Evolutionary conservation across 2,329 filamentous ascomycete species (phyloP).

Genomic region (Dactylella cylindrospora): DNA sequence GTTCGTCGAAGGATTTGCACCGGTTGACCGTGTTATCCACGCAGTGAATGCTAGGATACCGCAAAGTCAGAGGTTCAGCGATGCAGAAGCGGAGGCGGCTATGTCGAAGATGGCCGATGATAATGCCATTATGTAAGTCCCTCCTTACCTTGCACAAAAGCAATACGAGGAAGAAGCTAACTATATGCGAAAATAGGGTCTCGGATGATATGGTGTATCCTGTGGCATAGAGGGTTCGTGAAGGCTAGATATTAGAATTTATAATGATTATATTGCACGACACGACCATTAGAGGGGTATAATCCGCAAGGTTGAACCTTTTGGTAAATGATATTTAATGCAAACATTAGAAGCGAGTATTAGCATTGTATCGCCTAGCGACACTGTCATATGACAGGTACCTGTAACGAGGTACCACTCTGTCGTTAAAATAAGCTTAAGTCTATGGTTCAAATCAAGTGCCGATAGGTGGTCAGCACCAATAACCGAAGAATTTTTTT

Average conservation of each 20-base stretch:
- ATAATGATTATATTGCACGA: too few species aligned
- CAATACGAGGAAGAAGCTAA: too few species aligned
- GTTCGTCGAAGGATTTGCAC: constrained; percentile 84
- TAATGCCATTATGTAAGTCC: constrained; percentile 88
- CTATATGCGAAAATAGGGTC: too few species aligned
- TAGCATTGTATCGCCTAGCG: too few species aligned
- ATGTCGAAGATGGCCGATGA: constrained; percentile 75
- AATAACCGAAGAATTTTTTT: too few species aligned
- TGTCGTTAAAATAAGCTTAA: constrained; percentile 30
- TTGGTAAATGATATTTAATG: too few species aligned
- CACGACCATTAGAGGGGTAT: too few species aligned
- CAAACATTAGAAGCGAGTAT: too few species aligned
- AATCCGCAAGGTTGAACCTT: too few species aligned
- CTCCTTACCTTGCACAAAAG: background rate
- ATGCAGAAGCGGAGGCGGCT: constrained; percentile 72
- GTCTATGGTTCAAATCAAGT: constrained; percentile 13
- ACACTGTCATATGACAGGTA: too few species aligned
- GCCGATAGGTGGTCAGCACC: constrained; percentile 30
- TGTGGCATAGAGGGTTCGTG: too few species aligned
- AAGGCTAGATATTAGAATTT: too few species aligned
- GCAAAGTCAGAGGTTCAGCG: constrained; percentile 62
- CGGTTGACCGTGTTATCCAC: constrained; percentile 70
- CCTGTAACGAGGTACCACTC: constrained; percentile 8
- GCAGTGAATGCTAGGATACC: constrained; percentile 76
- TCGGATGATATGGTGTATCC: background rate